A percentile compares a stretch with the other conserved stretches of the same genome.
phyloP scores from a whole-genome alignment of 768 basidiomycete genomes.

The Trichaptum fuscoviolaceum region DNA sequence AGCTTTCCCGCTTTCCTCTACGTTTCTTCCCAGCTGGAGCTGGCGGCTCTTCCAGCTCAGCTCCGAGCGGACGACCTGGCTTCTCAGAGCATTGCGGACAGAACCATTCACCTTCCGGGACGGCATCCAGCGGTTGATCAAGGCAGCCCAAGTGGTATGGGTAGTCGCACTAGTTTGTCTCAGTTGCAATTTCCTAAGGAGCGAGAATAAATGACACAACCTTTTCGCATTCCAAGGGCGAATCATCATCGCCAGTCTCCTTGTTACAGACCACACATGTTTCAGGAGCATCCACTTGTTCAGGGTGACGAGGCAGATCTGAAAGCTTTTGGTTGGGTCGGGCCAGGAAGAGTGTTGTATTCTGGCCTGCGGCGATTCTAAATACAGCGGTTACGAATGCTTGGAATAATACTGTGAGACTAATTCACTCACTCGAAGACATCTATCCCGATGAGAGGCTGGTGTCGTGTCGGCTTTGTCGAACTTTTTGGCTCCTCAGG shows the following conservation, averaged over 20 bases:
- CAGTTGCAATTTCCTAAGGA: constrained; percentile 5
- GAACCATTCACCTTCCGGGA: constrained; percentile 93
- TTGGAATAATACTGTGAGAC: neutral
- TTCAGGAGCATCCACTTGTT: constrained; percentile 61
- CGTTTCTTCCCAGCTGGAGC: constrained; percentile 5
- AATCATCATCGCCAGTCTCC: constrained; percentile 67
- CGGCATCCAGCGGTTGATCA: constrained; percentile 62
- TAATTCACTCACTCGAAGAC: constrained; percentile 58
- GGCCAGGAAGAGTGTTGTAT: constrained; percentile 80
- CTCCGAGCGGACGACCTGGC: constrained; percentile 44
- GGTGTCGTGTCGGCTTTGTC: constrained; percentile 71
- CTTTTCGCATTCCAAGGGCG: constrained; percentile 88
- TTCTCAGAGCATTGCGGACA: constrained; percentile 67
- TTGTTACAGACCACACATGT: constrained; percentile 67
- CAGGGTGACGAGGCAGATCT: constrained; percentile 77
- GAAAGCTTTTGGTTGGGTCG: constrained; percentile 68
- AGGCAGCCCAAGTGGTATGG: constrained; percentile 86
- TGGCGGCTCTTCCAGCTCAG: constrained; percentile 7
- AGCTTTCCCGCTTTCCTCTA: constrained; percentile 7
- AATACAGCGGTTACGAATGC: constrained; percentile 2
- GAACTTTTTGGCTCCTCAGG: constrained; percentile 79
- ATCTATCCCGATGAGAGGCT: constrained; percentile 71
- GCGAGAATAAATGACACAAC: constrained; percentile 29
- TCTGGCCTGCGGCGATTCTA: constrained; percentile 82
- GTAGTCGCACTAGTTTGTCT: constrained; percentile 66